Conservation (phyloP, 2,329 filamentous ascomycete genomes). For the Sporothrix pallida region DNA sequence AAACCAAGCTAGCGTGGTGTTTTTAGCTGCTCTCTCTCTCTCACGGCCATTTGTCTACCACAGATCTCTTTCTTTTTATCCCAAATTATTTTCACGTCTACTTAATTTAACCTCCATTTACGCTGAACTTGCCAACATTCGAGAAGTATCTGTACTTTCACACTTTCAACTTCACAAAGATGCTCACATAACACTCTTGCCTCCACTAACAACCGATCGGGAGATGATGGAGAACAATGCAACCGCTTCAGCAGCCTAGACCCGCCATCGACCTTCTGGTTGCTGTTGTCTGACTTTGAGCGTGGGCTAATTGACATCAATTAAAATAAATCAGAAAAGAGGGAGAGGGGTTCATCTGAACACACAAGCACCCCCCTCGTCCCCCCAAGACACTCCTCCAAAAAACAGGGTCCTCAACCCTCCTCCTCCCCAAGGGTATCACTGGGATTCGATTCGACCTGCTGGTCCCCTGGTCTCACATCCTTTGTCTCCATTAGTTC, state of each 20-base stretch:
- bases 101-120: background rate
- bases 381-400: background rate
- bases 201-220: background rate
- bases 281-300: background rate
- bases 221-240: conserved; percentile 10
- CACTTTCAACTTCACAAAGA: background rate
- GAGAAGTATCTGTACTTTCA: background rate
- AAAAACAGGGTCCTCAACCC: background rate
- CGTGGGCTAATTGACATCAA: background rate
- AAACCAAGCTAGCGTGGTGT: background rate
- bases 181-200: background rate
- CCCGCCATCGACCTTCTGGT: background rate
- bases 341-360: background rate
- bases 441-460: background rate
- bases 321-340: background rate
- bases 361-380: too few relatives aligned
- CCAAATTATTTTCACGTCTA: background rate
- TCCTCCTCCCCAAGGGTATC: background rate
- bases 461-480: background rate
- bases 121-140: background rate
- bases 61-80: background rate
- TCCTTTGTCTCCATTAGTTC: background rate
- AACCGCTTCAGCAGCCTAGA: background rate
- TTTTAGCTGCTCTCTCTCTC: background rate
- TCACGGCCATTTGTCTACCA: background rate